These are phyloP conservation scores for Dryadomyces quercivorus DNA, from an alignment of 2,329 filamentous ascomycete genomes.

Conservation along the genomic window DNA sequence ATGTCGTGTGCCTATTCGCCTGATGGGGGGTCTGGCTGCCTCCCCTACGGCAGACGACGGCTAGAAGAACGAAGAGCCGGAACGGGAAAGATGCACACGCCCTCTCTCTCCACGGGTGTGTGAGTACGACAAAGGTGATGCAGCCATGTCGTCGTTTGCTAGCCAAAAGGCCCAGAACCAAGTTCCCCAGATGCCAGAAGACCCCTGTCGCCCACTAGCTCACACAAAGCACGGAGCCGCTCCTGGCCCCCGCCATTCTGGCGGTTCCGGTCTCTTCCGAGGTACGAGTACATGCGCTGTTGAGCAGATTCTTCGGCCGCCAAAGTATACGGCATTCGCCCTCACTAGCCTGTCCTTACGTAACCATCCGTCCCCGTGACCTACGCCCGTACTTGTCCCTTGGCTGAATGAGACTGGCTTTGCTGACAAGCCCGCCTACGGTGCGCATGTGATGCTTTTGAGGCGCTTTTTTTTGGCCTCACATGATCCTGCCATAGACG, in stretches of 20 bases:
- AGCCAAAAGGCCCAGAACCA: background rate
- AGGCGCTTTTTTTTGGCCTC: too few species aligned
- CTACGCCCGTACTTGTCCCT: background rate
- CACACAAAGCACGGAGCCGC: background rate
- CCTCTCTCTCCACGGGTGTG: too few species aligned
- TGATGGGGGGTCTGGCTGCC: background rate
- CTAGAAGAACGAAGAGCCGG: too few species aligned
- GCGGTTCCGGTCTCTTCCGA: slow-evolving; percentile 2
- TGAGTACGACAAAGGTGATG: too few species aligned
- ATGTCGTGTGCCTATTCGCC: background rate
- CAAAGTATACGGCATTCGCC: background rate
- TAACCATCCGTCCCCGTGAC: background rate
- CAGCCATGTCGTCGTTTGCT: too few species aligned
- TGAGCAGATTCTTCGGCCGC: background rate
- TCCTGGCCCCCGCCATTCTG: background rate
- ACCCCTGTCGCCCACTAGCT: background rate
- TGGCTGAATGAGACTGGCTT: too few species aligned
- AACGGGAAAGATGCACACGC: too few species aligned
- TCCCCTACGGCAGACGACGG: too few species aligned
- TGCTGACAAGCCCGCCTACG: background rate
- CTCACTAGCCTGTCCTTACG: background rate
- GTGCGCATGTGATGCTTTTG: background rate
- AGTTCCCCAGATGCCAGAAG: slow-evolving; percentile 1
- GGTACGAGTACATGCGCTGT: background rate
- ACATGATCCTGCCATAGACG: too few species aligned